Conservation (phyloP, 2,329 filamentous ascomycete species). For the Zymoseptoria tritici region DNA sequence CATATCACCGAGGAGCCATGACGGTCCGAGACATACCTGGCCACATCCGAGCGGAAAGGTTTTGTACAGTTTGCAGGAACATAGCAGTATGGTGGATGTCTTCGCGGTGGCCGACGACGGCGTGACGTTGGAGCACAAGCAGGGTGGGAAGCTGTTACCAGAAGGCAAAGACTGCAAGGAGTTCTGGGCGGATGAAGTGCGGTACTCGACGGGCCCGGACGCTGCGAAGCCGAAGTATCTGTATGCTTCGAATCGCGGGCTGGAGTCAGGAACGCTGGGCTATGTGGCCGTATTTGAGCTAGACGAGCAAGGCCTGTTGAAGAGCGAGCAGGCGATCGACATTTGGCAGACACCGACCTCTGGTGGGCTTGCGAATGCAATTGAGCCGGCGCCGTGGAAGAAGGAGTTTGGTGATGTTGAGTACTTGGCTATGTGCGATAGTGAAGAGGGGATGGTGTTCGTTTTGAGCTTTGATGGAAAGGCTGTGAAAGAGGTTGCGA, state of each 20-base stretch:
- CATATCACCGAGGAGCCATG: slow-evolving; percentile 23
- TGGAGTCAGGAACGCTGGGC: slow-evolving; percentile 26
- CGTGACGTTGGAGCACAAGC: slow-evolving; percentile 21
- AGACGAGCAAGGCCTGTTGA: slow-evolving; percentile 20
- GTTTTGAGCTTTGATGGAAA: slow-evolving; percentile 28
- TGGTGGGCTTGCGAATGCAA: slow-evolving; percentile 31
- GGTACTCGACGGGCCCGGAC: slow-evolving; percentile 24
- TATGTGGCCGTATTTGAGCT: slow-evolving; percentile 28
- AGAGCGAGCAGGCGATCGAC: slow-evolving; percentile 21
- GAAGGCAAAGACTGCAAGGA: slow-evolving; percentile 25
- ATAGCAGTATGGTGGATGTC: slow-evolving; percentile 31
- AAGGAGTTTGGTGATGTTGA: slow-evolving; percentile 16
- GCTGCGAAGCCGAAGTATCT: slow-evolving; percentile 23
- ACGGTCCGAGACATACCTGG: slow-evolving; percentile 31
- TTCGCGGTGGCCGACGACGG: slow-evolving; percentile 25
- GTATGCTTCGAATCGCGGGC: slow-evolving; percentile 29
- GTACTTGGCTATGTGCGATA: slow-evolving; percentile 31
- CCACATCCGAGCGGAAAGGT: slow-evolving; percentile 29
- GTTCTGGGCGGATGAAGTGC: slow-evolving; percentile 33
- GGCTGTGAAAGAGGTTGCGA: slow-evolving; percentile 24
- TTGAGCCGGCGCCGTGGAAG: slow-evolving; percentile 27
- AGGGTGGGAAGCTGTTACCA: slow-evolving; percentile 27
- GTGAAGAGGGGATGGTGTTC: slow-evolving; percentile 29
- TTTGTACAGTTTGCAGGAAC: slow-evolving; percentile 31
- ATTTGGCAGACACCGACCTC: slow-evolving; percentile 31